Percentiles rank a stretch among this genome's conserved stretches.
Conservation (phyloP, 129 eudicot species). For the Calendula officinalis region DNA sequence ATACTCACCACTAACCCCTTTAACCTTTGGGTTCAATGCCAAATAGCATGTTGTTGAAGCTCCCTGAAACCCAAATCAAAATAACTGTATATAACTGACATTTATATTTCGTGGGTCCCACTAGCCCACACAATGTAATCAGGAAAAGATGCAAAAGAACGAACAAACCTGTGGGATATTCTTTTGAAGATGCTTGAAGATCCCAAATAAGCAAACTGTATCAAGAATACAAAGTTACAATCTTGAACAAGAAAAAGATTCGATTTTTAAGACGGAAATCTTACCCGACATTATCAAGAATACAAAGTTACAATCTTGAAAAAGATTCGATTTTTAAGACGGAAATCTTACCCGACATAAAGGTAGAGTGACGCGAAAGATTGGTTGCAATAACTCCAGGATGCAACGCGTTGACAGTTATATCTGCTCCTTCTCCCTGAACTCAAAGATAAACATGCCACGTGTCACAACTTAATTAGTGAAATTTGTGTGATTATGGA, state of each 20-base stretch:
- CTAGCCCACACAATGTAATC: background rate
- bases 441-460: conserved; percentile 5
- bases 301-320: too few species aligned
- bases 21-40: conserved; percentile 68
- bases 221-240: conserved; percentile 5
- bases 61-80: conserved; percentile 31
- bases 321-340: too few species aligned
- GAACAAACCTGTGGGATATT: conserved; percentile 35
- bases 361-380: conserved; percentile 32
- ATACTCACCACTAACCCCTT: conserved; percentile 64
- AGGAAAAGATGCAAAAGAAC: background rate
- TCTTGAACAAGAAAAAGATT: background rate
- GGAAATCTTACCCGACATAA: conserved; percentile 18
- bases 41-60: conserved; percentile 74
- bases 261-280: background rate
- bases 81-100: background rate
- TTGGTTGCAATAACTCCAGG: conserved; percentile 44
- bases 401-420: conserved; percentile 36
- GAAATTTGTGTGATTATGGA: background rate
- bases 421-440: conserved; percentile 37
- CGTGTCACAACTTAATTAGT: background rate
- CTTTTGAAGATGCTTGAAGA: conserved; percentile 24
- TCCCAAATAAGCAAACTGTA: conserved; percentile 25
- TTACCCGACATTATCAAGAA: conserved; percentile 29
- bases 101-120: background rate